phyloP scores from a whole-genome alignment of 2,329 filamentous ascomycete genomes.

The Hypocrella siamensis region DNA sequence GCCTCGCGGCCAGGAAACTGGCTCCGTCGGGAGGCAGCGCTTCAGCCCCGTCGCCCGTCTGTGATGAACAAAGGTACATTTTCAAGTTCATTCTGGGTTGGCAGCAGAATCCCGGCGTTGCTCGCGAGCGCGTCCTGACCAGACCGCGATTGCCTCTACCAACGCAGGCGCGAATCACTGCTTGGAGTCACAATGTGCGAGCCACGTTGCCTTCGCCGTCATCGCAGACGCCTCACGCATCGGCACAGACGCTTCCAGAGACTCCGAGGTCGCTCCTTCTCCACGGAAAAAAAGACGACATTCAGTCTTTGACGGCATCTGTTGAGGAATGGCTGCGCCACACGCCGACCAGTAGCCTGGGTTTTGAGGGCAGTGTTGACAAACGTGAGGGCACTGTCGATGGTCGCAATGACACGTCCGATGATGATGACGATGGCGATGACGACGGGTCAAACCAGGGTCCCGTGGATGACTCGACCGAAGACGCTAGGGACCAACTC shows the following conservation, averaged over 20 bases:
- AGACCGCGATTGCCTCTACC: constrained; percentile 54
- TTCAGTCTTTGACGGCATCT: constrained; percentile 15
- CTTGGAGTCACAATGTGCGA: constrained; percentile 8
- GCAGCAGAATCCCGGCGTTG: constrained; percentile 37
- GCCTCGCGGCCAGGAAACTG: constrained; percentile 12
- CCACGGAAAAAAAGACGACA: background rate
- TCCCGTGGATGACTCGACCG: background rate
- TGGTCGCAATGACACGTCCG: constrained; percentile 1
- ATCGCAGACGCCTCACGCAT: constrained; percentile 3
- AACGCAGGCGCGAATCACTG: constrained; percentile 47
- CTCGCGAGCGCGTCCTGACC: constrained; percentile 45
- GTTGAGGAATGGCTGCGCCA: constrained; percentile 12
- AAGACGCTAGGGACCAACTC: constrained; percentile 14
- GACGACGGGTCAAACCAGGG: background rate
- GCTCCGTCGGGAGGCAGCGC: constrained; percentile 35
- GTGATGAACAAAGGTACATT: constrained; percentile 41
- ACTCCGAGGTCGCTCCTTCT: background rate
- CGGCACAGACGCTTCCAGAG: background rate
- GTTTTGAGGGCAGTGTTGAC: background rate
- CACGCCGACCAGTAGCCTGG: constrained; percentile 3
- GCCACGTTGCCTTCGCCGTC: constrained; percentile 18
- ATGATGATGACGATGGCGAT: no score
- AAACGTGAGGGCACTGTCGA: background rate
- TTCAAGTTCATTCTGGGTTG: constrained; percentile 65
- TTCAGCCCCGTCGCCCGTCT: constrained; percentile 37